Evolutionary conservation across 805 yeast species (phyloP), one percentile per base, ranked within the genome.

Genomic region (Ogataea chonburiensis): DNA sequence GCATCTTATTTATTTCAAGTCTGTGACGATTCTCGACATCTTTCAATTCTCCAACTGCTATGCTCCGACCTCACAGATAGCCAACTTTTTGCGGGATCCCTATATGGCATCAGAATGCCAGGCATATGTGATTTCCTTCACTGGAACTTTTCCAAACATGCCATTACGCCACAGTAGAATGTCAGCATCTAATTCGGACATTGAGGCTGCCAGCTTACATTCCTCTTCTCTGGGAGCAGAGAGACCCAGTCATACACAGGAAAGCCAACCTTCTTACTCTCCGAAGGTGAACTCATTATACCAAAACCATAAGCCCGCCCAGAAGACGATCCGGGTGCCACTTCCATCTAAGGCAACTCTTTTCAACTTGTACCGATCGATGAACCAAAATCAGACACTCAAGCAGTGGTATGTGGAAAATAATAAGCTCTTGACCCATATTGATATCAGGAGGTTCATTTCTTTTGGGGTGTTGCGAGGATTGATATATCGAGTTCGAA

Each of bases 1-100:
- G 59, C 97, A 93, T 62, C 67, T 93, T 36, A 74, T 89, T 66
- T 94, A 91, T 59, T 93, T 91, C 63, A 81, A 81, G 47, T 86
- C 97, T 49, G 79, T 93, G 19, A 75, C 82, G 10, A 71, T 89
- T 7, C 68, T 86, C 10, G 98, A 91, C 55, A 77, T 93, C 11
- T 91, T 93, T 58, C 97, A 89, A 55, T 93, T 89, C 56, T 67
- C 80, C 30, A 91, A 87, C 60, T 77, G 81, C 16, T 93, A 93
- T 63, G 93, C 96, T 0, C 86, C 95, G 15, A 86, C 98, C 0
- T 80, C 93, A 22, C 73, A 75, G 28, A 75, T 93, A 16, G 77
- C 84, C 0, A 60, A 67, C 21, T 86, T 94, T 47, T 67, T 86
- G 30, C 73, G 73, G 26, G 84, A 79, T 46, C 64, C 70, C 6